Evolutionary conservation across 2,329 filamentous ascomycete species (phyloP), one percentile per base, ranked within the genome.

Genomic region (Kalmusia sp.): DNA sequence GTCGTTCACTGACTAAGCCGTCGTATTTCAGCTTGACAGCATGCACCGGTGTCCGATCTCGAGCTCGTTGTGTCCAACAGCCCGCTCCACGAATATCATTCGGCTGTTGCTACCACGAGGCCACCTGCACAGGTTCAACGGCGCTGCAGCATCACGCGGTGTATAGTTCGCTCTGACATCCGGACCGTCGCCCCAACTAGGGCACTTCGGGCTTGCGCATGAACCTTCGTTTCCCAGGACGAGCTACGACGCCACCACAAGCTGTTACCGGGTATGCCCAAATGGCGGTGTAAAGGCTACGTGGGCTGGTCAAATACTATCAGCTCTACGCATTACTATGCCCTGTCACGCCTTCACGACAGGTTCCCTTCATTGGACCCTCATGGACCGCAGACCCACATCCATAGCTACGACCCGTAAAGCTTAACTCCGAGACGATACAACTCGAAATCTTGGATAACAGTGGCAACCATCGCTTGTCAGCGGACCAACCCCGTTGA

Each of bases 201-300:
- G 19, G 38, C 40, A 22, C 39, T 8, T 21, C 49, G 25, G 39
- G 28, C 9, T 27, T n/a, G 33, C 43, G 31, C 25, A 56, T 55
- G 52, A 30, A 55, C 19, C 27, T 58, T 12, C 40, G 21, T 53
- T 50, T 50, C 28, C 47, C 34, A 50, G 21, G 6, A 25, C 19
- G 21, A 31, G 31, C 46, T 17, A 52, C 47, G 43, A 49, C 49
- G 52, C 48, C 52, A 34, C 44, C 33, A 40, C 35, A 45, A 25
- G 22, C 17, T 25, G 25, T 35, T 30, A 44, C 49, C 47, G 34
- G 45, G 17, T 19, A 45, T 38, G 7, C 52, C 49, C n/a, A 41
- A 55, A 40, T 47, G 55, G 58, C 58, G 55, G 58, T 61, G 58
- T 57, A 52, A 41, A 24, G 35, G 17, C 39, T 50, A 55, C 55